Percentiles rank a stretch among this genome's conserved stretches.
Conservation (phyloP, 805 yeast species). For the Candida odintsovae region DNA sequence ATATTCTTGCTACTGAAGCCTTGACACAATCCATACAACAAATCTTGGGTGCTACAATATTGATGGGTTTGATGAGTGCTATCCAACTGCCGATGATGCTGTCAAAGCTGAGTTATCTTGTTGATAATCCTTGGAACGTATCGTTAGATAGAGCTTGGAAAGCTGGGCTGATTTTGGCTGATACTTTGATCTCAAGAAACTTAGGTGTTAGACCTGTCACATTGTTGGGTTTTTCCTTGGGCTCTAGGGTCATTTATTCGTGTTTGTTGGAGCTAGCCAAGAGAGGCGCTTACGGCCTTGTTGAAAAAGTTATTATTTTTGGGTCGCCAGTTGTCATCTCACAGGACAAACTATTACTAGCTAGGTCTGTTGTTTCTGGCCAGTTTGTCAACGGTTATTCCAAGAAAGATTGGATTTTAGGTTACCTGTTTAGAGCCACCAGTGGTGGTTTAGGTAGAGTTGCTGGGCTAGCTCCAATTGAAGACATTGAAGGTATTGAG, state of each 20-base stretch:
- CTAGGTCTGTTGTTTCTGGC: constrained; percentile 85
- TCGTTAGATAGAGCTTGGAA: constrained; percentile 96
- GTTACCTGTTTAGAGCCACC: constrained; percentile 91
- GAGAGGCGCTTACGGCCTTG: constrained; percentile 78
- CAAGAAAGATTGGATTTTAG: constrained; percentile 91
- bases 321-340: constrained; percentile 86
- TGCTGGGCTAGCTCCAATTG: constrained; percentile 81
- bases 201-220: constrained; percentile 91
- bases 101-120: constrained; percentile 78
- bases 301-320: constrained; percentile 81
- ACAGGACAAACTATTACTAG: constrained; percentile 68
- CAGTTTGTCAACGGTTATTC: constrained; percentile 87
- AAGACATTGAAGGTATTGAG: constrained; percentile 58
- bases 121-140: constrained; percentile 98
- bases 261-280: constrained; percentile 83
- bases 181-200: constrained; percentile 79
- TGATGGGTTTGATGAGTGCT: constrained; percentile 88
- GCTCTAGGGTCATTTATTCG: constrained; percentile 87
- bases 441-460: constrained; percentile 91
- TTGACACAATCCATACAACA: constrained; percentile 92
- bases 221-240: constrained; percentile 87
- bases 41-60: constrained; percentile 83
- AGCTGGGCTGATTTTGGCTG: constrained; percentile 88
- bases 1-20: constrained; percentile 89
- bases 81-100: constrained; percentile 89